Evolutionary conservation across 176 grass and related monocot species (phyloP).

Genomic region (Puya raimondii): DNA sequence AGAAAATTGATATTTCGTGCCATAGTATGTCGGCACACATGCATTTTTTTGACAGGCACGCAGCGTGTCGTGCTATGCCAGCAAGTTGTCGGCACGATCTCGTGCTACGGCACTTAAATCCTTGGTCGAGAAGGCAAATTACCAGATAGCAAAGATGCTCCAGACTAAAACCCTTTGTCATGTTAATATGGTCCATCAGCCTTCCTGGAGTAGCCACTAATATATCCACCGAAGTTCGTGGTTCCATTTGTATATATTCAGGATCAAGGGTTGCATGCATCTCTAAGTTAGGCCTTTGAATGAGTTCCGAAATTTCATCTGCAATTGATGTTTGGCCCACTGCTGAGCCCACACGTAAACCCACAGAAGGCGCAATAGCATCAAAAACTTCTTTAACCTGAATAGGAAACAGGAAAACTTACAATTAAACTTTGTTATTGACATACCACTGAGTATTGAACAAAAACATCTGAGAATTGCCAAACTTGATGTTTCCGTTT

Average conservation of each 20-base stretch:
- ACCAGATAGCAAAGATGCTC: conserved; percentile 96
- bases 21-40: too few relatives aligned
- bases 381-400: conserved; percentile 96
- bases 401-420: conserved; percentile 17
- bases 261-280: conserved; percentile 52
- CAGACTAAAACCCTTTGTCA: conserved; percentile 91
- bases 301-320: conserved; percentile 67
- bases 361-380: conserved; percentile 68
- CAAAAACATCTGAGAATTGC: neutral
- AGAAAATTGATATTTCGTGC: too few relatives aligned
- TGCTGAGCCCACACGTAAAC: conserved; percentile 67
- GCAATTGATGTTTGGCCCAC: conserved; percentile 83
- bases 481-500: too few relatives aligned
- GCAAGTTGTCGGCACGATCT: too few relatives aligned
- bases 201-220: conserved; percentile 92
- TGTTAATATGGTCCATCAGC: conserved; percentile 91
- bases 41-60: too few relatives aligned
- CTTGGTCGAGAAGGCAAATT: neutral
- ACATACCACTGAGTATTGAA: neutral
- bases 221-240: conserved; percentile 78
- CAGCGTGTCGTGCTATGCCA: too few relatives aligned
- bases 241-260: conserved; percentile 64
- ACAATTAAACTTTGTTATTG: neutral
- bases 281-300: conserved; percentile 49
- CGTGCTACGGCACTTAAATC: neutral